Conservation (phyloP, 371 early-diverging fungal genomes). For the Saksenaea vasiformis region DNA sequence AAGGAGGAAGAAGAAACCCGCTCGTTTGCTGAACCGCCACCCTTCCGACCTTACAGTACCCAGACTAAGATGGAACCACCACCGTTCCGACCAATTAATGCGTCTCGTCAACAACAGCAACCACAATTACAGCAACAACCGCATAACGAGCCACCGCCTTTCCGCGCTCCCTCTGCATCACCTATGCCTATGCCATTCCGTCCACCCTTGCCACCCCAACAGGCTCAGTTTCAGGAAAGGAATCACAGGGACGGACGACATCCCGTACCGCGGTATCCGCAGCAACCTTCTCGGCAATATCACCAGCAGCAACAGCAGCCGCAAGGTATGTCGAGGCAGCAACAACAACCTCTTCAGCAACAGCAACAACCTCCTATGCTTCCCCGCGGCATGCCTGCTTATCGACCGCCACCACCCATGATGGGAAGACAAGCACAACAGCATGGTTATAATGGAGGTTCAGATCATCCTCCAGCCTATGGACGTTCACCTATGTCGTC, state of each 20-base stretch:
- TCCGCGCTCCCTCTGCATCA: constrained; percentile 23
- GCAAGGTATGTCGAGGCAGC: constrained; percentile 1
- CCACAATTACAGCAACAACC: constrained; percentile 4
- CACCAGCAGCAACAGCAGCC: constrained; percentile 13
- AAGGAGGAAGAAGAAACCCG: constrained; percentile 43
- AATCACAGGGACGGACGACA: background rate
- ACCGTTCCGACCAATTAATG: constrained; percentile 36
- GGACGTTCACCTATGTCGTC: constrained; percentile 10
- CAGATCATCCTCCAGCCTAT: constrained; percentile 14
- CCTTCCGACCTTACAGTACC: constrained; percentile 47
- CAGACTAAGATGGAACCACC: constrained; percentile 43
- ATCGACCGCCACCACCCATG: constrained; percentile 13
- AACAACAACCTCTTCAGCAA: constrained; percentile 13
- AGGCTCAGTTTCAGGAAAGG: constrained; percentile 3
- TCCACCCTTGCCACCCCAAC: constrained; percentile 8
- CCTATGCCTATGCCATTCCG: constrained; percentile 8
- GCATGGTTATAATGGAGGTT: background rate
- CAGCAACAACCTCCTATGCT: constrained; percentile 8
- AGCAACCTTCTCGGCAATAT: constrained; percentile 8
- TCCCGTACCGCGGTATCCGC: background rate
- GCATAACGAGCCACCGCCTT: constrained; percentile 35
- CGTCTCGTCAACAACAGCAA: constrained; percentile 24
- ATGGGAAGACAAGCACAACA: background rate
- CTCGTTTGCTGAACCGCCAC: constrained; percentile 44
- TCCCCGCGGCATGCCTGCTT: constrained; percentile 7